phyloP scores from a whole-genome alignment of 1,139 yeast genomes.

The Citeromyces siamensis region DNA sequence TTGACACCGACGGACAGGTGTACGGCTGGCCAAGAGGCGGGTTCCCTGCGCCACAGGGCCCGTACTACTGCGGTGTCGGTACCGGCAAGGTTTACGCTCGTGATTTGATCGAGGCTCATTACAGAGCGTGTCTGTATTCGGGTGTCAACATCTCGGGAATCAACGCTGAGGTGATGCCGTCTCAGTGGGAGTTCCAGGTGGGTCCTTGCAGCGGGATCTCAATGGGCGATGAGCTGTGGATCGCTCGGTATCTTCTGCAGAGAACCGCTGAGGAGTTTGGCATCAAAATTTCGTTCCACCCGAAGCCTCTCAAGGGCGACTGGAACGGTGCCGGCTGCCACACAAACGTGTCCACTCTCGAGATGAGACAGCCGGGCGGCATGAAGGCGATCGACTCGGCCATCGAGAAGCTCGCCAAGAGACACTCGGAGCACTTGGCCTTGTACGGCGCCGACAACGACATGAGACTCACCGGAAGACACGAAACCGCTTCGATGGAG shows the following conservation, averaged over 20 bases:
- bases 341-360: constrained; percentile 90
- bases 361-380: constrained; percentile 93
- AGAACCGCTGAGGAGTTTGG: constrained; percentile 99
- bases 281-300: constrained; percentile 97
- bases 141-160: constrained; percentile 90
- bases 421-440: constrained; percentile 94
- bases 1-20: constrained; percentile 80
- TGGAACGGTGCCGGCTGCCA: constrained; percentile 99
- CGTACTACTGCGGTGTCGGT: constrained; percentile 99
- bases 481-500: constrained; percentile 94
- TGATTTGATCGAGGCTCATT: constrained; percentile 97
- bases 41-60: constrained; percentile 99
- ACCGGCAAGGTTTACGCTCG: constrained; percentile 97
- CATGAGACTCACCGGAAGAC: constrained; percentile 92
- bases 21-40: constrained; percentile 99
- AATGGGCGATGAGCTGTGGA: constrained; percentile 97
- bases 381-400: constrained; percentile 90
- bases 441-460: constrained; percentile 95
- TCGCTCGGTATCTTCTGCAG: constrained; percentile 84
- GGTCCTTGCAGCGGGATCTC: constrained; percentile 94
- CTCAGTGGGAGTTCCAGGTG: constrained; percentile 99
- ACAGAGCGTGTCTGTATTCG: constrained; percentile 92
- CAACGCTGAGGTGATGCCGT: constrained; percentile 99
- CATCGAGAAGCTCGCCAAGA: constrained; percentile 83
- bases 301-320: constrained; percentile 97